These are phyloP conservation scores for Lactarius sp. DNA, from an alignment of 768 basidiomycete species.

Conservation along the genomic window DNA sequence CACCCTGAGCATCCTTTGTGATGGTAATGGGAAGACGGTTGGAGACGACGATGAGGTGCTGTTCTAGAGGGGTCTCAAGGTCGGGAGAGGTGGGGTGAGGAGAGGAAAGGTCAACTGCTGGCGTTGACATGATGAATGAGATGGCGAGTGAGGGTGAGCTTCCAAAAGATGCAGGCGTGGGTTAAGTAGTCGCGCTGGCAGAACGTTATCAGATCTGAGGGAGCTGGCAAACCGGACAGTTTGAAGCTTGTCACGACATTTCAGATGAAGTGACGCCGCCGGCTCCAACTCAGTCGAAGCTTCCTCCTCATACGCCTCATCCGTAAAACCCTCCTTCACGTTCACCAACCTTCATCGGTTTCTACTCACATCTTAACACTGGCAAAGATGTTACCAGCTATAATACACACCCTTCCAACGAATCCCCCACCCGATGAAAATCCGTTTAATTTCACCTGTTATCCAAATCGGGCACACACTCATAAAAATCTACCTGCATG, in stretches of 20 bases:
- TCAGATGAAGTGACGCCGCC: not conserved
- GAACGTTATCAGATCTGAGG: conserved; percentile 10
- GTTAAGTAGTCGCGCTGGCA: conserved; percentile 20
- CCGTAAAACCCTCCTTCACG: not conserved
- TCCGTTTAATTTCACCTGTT: not conserved
- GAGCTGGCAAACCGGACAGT: not conserved
- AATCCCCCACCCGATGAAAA: not conserved
- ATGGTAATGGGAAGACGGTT: conserved; percentile 96
- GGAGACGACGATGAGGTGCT: conserved; percentile 89
- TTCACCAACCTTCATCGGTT: not conserved
- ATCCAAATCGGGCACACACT: conserved; percentile 16
- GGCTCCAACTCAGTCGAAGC: too few species aligned
- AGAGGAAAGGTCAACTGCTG: conserved; percentile 1
- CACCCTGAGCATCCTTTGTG: conserved; percentile 83
- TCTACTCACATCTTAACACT: not conserved
- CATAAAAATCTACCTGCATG: not conserved
- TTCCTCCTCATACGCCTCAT: not conserved
- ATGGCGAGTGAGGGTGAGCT: not conserved
- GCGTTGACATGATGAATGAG: conserved; percentile 7
- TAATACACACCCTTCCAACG: not conserved
- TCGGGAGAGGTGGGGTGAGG: conserved; percentile 10
- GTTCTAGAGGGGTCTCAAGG: conserved; percentile 40
- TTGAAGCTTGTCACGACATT: not conserved
- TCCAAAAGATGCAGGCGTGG: not conserved
- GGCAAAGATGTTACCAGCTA: not conserved